Evolutionary conservation across 805 yeast genomes (phyloP), one percentile per base, ranked within the genome.

Genomic region (Tetrapisispora namnaoensis): DNA sequence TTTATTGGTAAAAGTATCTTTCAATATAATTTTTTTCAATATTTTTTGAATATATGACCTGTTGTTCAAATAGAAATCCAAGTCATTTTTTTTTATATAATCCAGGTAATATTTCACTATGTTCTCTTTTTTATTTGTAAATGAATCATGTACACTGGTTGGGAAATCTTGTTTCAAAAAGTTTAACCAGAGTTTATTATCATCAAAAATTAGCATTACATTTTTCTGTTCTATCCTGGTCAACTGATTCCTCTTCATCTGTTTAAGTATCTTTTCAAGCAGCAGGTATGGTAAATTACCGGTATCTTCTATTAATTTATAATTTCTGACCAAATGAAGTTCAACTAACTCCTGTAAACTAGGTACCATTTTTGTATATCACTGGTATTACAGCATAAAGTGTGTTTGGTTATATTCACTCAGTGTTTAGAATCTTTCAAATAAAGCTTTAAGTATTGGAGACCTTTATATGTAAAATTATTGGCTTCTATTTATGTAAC

Each of bases 171-270:
- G 57, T 43, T 55, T 57, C 8, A 71, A 42, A 21, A 66, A 49
- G 2, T 53, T 48, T 3, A 48, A 48, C 75, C 75, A 71, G 1
- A 67, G 49, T 11, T 63, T 63, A 43, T 68, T 72, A 53, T 70
- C 74, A 37, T 71, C 73, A 41, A 71, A 59, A 1, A 70, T 53
- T 24, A 66, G 55, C 20, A 54, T 49, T 0, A 66, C 65, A 49
- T 69, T 69, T 2, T 45, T 49, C 21, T 47, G 44, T 49, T 71
- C 75, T 10, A 70, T 45, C 21, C 56, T 60, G 27, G 53, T 47
- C 13, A 71, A 45, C 42, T 70, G 75, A 11, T 61, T 62, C 9
- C 60, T 45, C 16, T 58, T 61, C 14, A 66, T 55, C 45, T 63
- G 61, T 37, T 52, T 47, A 21, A 70, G 52, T 1, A 66, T 63